A percentile compares a stretch with the other conserved stretches of the same genome.
Evolutionary conservation across 495 filamentous ascomycete species (phyloP).

Genomic region (Aspergillus affinis): DNA sequence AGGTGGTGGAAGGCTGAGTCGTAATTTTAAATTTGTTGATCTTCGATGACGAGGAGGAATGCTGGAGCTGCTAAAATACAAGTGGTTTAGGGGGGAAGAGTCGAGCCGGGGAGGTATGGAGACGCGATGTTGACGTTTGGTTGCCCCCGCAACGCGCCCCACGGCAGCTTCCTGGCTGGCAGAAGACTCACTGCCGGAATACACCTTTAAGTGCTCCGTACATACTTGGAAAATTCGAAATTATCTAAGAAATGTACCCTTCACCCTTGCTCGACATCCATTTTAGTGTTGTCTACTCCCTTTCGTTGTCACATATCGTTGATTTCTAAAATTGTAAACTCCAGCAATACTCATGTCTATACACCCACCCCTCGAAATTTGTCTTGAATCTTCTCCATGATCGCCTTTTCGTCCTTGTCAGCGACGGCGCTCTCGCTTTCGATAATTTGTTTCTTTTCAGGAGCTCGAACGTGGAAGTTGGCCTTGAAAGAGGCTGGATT

Average conservation of each 20-base stretch:
- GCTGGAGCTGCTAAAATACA: constrained; percentile 1
- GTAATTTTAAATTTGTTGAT: constrained; percentile 1
- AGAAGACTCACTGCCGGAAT: too few species aligned
- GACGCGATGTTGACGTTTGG: constrained; percentile 25
- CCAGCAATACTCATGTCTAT: not conserved
- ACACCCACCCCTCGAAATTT: constrained; percentile 1
- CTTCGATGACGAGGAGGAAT: constrained; percentile 6
- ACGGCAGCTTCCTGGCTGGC: not conserved
- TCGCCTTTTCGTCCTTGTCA: constrained; percentile 7
- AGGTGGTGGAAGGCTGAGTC: not conserved
- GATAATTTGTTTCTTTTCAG: not conserved
- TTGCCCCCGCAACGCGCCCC: constrained; percentile 22
- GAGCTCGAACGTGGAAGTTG: not conserved
- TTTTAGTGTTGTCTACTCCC: not conserved
- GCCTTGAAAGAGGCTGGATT: constrained; percentile 1
- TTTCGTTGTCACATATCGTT: too few species aligned
- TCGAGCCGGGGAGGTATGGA: constrained; percentile 12
- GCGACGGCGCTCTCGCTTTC: not conserved
- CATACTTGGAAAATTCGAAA: too few species aligned
- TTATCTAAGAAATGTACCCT: not conserved
- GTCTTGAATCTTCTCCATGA: not conserved
- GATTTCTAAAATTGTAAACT: not conserved
- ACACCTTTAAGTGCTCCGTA: too few species aligned
- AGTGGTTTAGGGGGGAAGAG: constrained; percentile 5
- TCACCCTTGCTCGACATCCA: not conserved